Evolutionary conservation across 2,329 filamentous ascomycete genomes (phyloP).

Genomic region (Metarhizium rileyi): DNA sequence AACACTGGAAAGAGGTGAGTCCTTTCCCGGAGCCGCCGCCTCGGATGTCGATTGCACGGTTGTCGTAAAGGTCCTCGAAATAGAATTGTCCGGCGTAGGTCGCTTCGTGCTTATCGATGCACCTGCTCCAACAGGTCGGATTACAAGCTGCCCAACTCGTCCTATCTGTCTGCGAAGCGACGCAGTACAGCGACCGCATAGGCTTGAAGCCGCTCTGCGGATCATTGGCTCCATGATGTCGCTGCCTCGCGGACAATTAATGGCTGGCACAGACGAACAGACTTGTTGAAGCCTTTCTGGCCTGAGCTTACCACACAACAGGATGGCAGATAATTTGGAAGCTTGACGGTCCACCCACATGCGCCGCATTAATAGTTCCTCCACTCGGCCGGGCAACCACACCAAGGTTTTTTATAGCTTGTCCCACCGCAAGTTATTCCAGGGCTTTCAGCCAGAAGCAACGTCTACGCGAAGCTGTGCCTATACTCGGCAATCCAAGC

Average conservation of each 20-base stretch:
- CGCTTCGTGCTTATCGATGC: constrained; percentile 11
- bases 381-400: constrained; percentile 15
- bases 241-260: neutral
- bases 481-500: constrained; percentile 17
- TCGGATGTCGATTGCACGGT: constrained; percentile 16
- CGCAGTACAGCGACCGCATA: constrained; percentile 31
- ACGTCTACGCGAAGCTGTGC: constrained; percentile 7
- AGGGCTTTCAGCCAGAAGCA: neutral
- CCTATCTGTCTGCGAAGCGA: constrained; percentile 21
- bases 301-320: neutral
- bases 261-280: neutral
- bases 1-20: constrained; percentile 14
- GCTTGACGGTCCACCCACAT: constrained; percentile 19
- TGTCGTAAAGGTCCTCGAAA: constrained; percentile 22
- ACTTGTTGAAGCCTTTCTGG: neutral
- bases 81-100: constrained; percentile 8
- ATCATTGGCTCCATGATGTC: constrained; percentile 30
- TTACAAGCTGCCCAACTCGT: constrained; percentile 16
- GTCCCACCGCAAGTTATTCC: constrained; percentile 12
- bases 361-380: constrained; percentile 29
- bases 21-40: constrained; percentile 16
- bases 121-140: constrained; percentile 16
- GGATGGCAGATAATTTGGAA: constrained; percentile 10
- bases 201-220: constrained; percentile 27
- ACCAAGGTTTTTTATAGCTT: constrained; percentile 25